Conservation (phyloP, 768 basidiomycete species). For the Chlorophyllum brunneum region DNA sequence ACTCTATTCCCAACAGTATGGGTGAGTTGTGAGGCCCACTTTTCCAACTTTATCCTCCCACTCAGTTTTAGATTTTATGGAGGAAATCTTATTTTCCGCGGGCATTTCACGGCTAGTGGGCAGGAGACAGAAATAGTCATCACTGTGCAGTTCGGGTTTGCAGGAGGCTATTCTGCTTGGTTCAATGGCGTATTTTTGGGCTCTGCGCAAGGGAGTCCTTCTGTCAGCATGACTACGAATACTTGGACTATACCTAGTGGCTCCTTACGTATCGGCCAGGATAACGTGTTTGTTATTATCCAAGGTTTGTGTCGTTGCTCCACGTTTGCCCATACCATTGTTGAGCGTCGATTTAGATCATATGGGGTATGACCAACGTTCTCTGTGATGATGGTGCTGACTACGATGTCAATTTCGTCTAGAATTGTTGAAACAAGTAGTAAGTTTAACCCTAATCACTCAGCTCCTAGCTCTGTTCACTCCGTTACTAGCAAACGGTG, state of each 20-base stretch:
- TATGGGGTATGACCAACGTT: conserved; percentile 35
- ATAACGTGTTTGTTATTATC: conserved; percentile 76
- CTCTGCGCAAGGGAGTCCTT: conserved; percentile 55
- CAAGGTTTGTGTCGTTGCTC: conserved; percentile 28
- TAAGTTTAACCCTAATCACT: conserved; percentile 20
- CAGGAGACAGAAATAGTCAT: conserved; percentile 41
- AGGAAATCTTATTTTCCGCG: conserved; percentile 48
- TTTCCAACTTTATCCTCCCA: background rate
- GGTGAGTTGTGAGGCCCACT: conserved; percentile 22
- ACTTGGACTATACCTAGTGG: conserved; percentile 46
- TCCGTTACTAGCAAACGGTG: conserved; percentile 35
- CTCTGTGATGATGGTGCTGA: background rate
- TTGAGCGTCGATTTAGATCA: conserved; percentile 32
- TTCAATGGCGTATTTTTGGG: conserved; percentile 47
- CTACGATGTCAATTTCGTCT: conserved; percentile 1
- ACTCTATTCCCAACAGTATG: conserved; percentile 51
- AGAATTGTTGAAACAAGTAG: conserved; percentile 48
- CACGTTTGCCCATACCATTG: background rate
- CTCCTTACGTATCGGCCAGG: conserved; percentile 41
- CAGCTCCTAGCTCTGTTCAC: background rate
- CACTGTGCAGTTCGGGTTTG: conserved; percentile 46
- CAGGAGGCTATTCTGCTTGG: conserved; percentile 51
- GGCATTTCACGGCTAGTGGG: conserved; percentile 48
- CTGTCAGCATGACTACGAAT: conserved; percentile 45
- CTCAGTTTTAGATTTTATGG: conserved; percentile 40